phyloP scores from a whole-genome alignment of 2,329 filamentous ascomycete genomes.

The Alternaria solani region DNA sequence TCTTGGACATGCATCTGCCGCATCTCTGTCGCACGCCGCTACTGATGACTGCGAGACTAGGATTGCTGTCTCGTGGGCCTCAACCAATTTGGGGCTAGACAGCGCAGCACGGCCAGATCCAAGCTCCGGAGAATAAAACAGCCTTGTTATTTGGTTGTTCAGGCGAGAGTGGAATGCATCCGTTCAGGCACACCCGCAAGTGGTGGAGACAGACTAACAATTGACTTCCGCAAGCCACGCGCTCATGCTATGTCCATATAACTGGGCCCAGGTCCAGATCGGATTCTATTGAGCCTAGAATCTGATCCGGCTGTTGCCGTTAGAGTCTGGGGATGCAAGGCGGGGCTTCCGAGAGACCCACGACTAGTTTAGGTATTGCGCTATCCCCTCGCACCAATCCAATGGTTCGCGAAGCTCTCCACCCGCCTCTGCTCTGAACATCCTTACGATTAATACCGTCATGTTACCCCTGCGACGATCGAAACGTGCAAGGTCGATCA shows the following conservation, averaged over 20 bases:
- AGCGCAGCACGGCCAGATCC: too few species aligned
- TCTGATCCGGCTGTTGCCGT: background rate
- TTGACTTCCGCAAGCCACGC: background rate
- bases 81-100: background rate
- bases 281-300: background rate
- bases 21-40: background rate
- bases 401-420: background rate
- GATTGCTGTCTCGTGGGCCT: background rate
- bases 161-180: background rate
- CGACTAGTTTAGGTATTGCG: background rate
- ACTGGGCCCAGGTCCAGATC: background rate
- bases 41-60: background rate
- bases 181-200: background rate
- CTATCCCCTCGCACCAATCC: background rate
- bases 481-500: background rate
- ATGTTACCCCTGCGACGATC: conserved; percentile 1
- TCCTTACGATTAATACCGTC: background rate
- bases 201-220: background rate
- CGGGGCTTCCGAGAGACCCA: background rate
- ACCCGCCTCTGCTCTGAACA: background rate
- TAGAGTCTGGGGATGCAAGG: background rate
- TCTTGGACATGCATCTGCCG: background rate
- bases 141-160: background rate
- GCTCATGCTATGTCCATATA: background rate
- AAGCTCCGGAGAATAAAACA: background rate